A percentile compares a stretch with the other conserved stretches of the same genome.
These are phyloP conservation scores for Serpula lacrymans DNA, from an alignment of 768 basidiomycete species.

Conservation along the genomic window DNA sequence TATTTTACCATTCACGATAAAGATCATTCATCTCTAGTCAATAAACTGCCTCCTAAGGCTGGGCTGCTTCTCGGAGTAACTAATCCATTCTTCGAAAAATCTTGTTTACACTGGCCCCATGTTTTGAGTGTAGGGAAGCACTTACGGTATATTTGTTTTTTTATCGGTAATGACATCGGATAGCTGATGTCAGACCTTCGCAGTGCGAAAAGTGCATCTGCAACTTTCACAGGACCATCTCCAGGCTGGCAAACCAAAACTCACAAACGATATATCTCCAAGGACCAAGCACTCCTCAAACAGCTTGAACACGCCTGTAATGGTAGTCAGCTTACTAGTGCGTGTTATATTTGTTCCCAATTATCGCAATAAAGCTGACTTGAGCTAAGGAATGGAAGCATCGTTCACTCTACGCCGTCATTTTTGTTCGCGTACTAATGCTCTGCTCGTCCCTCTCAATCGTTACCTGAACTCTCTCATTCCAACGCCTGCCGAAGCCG, in stretches of 20 bases:
- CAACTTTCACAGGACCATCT: constrained; percentile 41
- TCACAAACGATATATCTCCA: constrained; percentile 81
- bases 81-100: constrained; percentile 81
- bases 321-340: constrained; percentile 50
- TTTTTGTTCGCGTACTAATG: constrained; percentile 81
- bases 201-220: constrained; percentile 6
- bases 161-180: not conserved
- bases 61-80: constrained; percentile 83
- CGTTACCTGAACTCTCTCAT: constrained; percentile 89
- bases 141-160: constrained; percentile 33
- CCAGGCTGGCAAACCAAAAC: constrained; percentile 78
- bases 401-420: constrained; percentile 72
- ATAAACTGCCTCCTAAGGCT: constrained; percentile 73
- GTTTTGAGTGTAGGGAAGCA: constrained; percentile 63
- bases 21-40: constrained; percentile 74
- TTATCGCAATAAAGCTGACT: constrained; percentile 1
- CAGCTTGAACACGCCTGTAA: constrained; percentile 60
- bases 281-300: constrained; percentile 74
- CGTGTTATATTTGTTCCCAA: constrained; percentile 23
- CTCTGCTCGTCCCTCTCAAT: constrained; percentile 84
- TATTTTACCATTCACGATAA: constrained; percentile 96
- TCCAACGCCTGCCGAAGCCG: constrained; percentile 56
- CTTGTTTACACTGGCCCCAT: constrained; percentile 85
- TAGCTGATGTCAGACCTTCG: constrained; percentile 9
- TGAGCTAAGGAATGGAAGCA: constrained; percentile 49